A percentile compares a stretch with the other conserved stretches of the same genome.
Conservation (phyloP, 2,329 filamentous ascomycete genomes). For the Colletotrichum chrysophilum region DNA sequence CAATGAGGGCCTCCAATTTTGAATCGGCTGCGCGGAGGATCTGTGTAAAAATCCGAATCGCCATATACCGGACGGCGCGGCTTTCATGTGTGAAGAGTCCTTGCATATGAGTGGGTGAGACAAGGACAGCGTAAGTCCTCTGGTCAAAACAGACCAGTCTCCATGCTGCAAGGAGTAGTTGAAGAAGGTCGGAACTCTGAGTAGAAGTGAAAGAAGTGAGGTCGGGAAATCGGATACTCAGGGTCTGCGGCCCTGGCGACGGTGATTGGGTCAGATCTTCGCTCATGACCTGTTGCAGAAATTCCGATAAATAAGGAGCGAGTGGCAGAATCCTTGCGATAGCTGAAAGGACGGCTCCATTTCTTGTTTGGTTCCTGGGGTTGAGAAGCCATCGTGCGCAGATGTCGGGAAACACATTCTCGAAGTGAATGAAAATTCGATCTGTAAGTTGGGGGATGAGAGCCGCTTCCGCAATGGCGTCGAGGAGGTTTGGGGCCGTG, state of each 20-base stretch:
- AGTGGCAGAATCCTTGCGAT: slow-evolving; percentile 83
- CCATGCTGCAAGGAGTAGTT: slow-evolving; percentile 72
- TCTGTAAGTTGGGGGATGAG: slow-evolving; percentile 75
- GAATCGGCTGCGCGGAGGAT: slow-evolving; percentile 81
- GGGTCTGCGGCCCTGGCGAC: not conserved
- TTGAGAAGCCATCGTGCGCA: slow-evolving; percentile 78
- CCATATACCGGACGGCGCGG: slow-evolving; percentile 75
- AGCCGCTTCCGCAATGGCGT: slow-evolving; percentile 72
- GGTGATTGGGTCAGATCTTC: slow-evolving; percentile 24
- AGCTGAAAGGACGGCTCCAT: slow-evolving; percentile 64
- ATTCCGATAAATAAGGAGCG: slow-evolving; percentile 78
- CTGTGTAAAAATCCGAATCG: slow-evolving; percentile 80
- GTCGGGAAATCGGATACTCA: slow-evolving; percentile 14
- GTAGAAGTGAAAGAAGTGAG: not conserved
- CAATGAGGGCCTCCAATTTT: slow-evolving; percentile 75
- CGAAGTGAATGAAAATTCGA: slow-evolving; percentile 75
- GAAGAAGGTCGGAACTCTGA: slow-evolving; percentile 29
- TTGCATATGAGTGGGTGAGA: slow-evolving; percentile 73
- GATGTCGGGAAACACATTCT: slow-evolving; percentile 79
- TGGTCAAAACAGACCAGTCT: slow-evolving; percentile 81
- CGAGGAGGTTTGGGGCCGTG: slow-evolving; percentile 70
- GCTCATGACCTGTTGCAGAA: slow-evolving; percentile 59
- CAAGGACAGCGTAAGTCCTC: slow-evolving; percentile 66
- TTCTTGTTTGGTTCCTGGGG: slow-evolving; percentile 40
- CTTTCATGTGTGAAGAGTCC: slow-evolving; percentile 67